Conservation (phyloP, 805 yeast genomes). For the Pichia scutulata region DNA sequence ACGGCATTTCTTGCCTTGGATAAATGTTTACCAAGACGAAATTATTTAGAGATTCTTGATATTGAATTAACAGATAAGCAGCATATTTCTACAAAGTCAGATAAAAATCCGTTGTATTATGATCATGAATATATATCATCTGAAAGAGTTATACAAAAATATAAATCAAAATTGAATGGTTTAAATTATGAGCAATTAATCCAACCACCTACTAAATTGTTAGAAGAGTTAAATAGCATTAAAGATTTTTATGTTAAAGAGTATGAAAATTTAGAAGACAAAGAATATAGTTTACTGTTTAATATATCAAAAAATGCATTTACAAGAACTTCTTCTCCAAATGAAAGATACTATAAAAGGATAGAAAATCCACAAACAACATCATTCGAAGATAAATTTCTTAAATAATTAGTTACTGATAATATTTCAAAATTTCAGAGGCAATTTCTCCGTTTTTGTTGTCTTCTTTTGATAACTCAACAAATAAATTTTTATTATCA, state of each 20-base stretch:
- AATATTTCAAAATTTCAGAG: neutral
- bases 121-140: conserved; percentile 31
- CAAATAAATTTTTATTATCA: neutral
- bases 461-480: neutral
- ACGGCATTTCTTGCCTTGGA: conserved; percentile 68
- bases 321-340: conserved; percentile 15
- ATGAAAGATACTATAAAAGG: conserved; percentile 9
- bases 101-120: conserved; percentile 18
- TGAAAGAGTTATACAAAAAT: conserved; percentile 15
- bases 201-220: conserved; percentile 12
- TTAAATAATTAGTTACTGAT: neutral
- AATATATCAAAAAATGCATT: conserved; percentile 14
- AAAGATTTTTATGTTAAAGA: neutral
- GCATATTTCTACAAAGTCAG: conserved; percentile 18
- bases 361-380: conserved; percentile 26
- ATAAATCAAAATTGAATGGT: conserved; percentile 11
- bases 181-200: conserved; percentile 10
- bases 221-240: conserved; percentile 10
- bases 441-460: neutral
- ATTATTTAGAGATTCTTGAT: conserved; percentile 46
- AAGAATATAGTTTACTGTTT: conserved; percentile 11
- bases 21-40: conserved; percentile 65
- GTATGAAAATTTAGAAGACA: conserved; percentile 2
- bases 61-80: conserved; percentile 28
- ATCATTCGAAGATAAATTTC: conserved; percentile 15